Evolutionary conservation across 495 filamentous ascomycete genomes (phyloP).

Genomic region (Penicillium mononematosum): DNA sequence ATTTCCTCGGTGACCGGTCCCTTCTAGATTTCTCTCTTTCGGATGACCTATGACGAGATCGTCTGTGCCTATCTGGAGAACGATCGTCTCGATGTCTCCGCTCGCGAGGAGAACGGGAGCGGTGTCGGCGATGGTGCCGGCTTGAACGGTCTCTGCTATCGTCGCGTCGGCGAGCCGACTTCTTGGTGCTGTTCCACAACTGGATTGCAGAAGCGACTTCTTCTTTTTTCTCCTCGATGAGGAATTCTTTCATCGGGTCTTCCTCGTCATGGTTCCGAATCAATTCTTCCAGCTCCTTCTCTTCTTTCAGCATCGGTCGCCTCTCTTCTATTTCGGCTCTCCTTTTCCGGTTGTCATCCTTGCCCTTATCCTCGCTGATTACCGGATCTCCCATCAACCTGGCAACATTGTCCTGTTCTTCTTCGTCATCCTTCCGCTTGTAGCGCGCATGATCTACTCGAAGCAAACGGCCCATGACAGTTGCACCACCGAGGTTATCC

Average conservation of each 20-base stretch:
- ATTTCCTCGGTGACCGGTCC: conserved; percentile 32
- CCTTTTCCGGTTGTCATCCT: conserved; percentile 46
- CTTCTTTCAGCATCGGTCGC: conserved; percentile 59
- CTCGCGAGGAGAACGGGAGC: conserved; percentile 35
- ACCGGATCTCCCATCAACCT: conserved; percentile 36
- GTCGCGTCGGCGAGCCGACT: conserved; percentile 38
- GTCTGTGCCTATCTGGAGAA: conserved; percentile 34
- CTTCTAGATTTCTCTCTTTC: conserved; percentile 27
- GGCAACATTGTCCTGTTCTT: conserved; percentile 59
- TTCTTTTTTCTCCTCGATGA: conserved; percentile 85
- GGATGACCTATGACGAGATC: conserved; percentile 28
- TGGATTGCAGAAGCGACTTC: conserved; percentile 72
- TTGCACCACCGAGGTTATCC: conserved; percentile 88
- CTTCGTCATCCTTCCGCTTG: conserved; percentile 83
- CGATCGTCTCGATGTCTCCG: conserved; percentile 37
- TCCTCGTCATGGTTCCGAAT: conserved; percentile 86
- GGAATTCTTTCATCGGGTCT: conserved; percentile 92
- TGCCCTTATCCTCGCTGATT: conserved; percentile 30
- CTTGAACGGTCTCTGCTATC: conserved; percentile 41
- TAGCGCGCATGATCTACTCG: conserved; percentile 92
- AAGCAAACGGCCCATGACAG: conserved; percentile 74
- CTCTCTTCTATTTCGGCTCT: conserved; percentile 33
- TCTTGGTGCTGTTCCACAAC: conserved; percentile 47
- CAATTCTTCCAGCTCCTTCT: conserved; percentile 72
- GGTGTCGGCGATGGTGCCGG: conserved; percentile 59